phyloP scores from a whole-genome alignment of 2,329 filamentous ascomycete genomes.

The Aaosphaeria pasadenensis region DNA sequence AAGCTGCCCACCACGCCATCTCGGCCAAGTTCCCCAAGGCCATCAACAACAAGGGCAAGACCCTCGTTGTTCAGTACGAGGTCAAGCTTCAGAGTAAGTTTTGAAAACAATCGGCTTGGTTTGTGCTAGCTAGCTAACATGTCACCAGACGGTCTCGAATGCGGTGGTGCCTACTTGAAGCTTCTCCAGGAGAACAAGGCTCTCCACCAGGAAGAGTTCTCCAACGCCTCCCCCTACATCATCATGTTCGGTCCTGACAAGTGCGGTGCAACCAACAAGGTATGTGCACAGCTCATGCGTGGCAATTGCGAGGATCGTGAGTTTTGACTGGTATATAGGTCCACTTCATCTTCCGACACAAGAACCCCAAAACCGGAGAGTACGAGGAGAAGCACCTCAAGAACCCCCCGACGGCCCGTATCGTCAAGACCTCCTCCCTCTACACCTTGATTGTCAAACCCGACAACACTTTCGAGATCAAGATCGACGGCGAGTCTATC shows the following conservation, averaged over 20 bases:
- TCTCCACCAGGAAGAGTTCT: slow-evolving; percentile 96
- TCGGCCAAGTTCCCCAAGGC: slow-evolving; percentile 97
- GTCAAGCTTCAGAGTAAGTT: slow-evolving; percentile 95
- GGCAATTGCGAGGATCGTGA: too few relatives aligned
- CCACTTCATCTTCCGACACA: slow-evolving; percentile 99
- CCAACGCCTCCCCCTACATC: slow-evolving; percentile 93
- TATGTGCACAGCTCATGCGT: slow-evolving; percentile 37
- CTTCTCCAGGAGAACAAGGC: slow-evolving; percentile 96
- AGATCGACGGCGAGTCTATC: slow-evolving; percentile 83
- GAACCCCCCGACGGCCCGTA: slow-evolving; percentile 77
- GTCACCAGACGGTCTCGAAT: slow-evolving; percentile 79
- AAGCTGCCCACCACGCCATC: slow-evolving; percentile 97
- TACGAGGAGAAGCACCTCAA: slow-evolving; percentile 99
- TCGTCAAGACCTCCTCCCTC: slow-evolving; percentile 87
- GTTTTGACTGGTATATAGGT: slow-evolving; percentile 42
- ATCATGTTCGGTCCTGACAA: slow-evolving; percentile 99
- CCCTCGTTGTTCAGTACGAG: slow-evolving; percentile 96
- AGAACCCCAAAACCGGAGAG: slow-evolving; percentile 99
- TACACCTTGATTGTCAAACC: slow-evolving; percentile 97
- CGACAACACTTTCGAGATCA: slow-evolving; percentile 91
- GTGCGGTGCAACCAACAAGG: slow-evolving; percentile 99
- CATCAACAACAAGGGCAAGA: slow-evolving; percentile 96
- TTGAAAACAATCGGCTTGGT: background rate
- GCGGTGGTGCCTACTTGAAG: slow-evolving; percentile 98
- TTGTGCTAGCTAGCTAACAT: slow-evolving; percentile 25